Evolutionary conservation across 108 stramenopile species (phyloP).

Genomic region (Hondaea fermentalgiana): DNA sequence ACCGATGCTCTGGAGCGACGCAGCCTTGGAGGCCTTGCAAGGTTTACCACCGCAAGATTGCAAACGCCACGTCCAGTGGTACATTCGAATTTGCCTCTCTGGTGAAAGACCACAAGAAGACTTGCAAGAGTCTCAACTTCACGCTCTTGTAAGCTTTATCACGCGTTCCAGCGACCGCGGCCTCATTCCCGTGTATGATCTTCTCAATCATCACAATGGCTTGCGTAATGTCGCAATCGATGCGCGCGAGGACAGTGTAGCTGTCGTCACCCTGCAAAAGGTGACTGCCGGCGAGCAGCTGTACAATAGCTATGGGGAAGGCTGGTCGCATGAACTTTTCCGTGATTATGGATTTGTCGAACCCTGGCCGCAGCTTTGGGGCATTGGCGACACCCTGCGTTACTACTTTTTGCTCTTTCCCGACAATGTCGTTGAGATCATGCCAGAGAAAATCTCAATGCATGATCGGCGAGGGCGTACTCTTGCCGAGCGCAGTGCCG

Average conservation of each 20-base stretch:
- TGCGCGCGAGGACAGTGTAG: neutral
- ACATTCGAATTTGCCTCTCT: no score
- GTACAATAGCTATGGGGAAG: constrained; percentile 12
- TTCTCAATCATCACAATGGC: constrained; percentile 35
- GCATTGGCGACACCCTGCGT: neutral
- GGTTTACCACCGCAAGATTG: neutral
- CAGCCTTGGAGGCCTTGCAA: neutral
- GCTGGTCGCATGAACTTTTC: constrained; percentile 36
- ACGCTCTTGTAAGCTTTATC: neutral
- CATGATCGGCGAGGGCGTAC: no score
- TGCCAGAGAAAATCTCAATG: neutral
- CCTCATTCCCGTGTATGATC: constrained; percentile 31
- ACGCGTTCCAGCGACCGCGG: neutral
- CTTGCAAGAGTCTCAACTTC: neutral
- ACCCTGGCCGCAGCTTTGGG: constrained; percentile 44
- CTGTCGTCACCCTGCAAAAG: neutral
- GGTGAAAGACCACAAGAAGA: no score
- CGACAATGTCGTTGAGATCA: neutral
- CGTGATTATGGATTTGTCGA: constrained; percentile 61
- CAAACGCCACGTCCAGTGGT: neutral
- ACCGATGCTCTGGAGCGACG: neutral
- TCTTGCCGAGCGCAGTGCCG: no score
- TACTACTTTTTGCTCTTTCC: neutral
- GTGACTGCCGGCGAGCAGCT: constrained; percentile 38
- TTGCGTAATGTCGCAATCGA: constrained; percentile 13